phyloP scores from a whole-genome alignment of 2,329 filamentous ascomycete species.

The Aspergillus hortae region DNA sequence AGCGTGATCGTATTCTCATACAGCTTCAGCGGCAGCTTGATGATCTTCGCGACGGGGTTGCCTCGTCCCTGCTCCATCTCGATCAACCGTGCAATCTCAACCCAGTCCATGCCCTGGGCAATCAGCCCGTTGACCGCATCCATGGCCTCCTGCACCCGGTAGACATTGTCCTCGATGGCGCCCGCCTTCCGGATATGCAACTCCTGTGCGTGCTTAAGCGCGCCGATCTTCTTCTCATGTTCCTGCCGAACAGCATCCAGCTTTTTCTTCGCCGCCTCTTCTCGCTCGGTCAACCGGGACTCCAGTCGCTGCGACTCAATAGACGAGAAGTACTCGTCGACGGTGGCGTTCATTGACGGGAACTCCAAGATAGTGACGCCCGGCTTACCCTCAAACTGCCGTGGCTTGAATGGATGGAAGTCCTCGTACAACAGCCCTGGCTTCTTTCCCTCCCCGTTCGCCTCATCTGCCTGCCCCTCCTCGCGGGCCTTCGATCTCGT shows the following conservation, averaged over 20 bases:
- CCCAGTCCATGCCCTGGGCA: conserved; percentile 95
- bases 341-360: conserved; percentile 83
- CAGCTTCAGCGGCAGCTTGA: conserved; percentile 82
- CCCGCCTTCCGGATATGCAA: conserved; percentile 83
- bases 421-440: conserved; percentile 74
- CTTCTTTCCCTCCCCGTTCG: conserved; percentile 36
- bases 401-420: conserved; percentile 87
- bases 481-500: conserved; percentile 29
- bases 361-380: conserved; percentile 69
- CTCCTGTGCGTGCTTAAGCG: conserved; percentile 74
- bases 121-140: conserved; percentile 91
- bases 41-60: conserved; percentile 83
- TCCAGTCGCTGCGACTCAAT: conserved; percentile 91
- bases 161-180: conserved; percentile 85
- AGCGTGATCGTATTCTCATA: conserved; percentile 87
- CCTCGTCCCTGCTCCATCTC: conserved; percentile 76
- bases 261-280: conserved; percentile 76
- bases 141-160: conserved; percentile 87
- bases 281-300: conserved; percentile 75
- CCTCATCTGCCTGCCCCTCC: conserved; percentile 15
- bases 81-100: conserved; percentile 81
- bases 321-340: conserved; percentile 96
- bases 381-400: conserved; percentile 69
- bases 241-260: conserved; percentile 80
- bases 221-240: conserved; percentile 79